These are phyloP conservation scores for Escovopsis sp. DNA, from an alignment of 2,329 filamentous ascomycete genomes.

Conservation along the genomic window DNA sequence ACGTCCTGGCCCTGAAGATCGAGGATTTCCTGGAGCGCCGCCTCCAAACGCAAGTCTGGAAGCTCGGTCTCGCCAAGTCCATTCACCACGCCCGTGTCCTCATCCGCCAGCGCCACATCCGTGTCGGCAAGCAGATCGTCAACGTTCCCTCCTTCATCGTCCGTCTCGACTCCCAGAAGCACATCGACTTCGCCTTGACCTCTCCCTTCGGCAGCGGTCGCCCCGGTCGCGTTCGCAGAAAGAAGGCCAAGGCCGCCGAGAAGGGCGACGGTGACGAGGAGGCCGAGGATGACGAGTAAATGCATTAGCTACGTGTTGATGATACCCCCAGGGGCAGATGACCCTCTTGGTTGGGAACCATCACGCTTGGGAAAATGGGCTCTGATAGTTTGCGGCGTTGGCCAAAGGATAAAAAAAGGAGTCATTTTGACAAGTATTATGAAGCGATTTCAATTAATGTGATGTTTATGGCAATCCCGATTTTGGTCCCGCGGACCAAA, in stretches of 20 bases:
- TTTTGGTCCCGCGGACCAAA: too few relatives aligned
- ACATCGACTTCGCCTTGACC: constrained; percentile 97
- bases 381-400: constrained; percentile 38
- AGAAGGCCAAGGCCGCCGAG: constrained; percentile 97
- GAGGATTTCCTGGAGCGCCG: constrained; percentile 99
- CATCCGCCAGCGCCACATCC: constrained; percentile 99
- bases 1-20: constrained; percentile 97
- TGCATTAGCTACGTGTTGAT: constrained; percentile 18
- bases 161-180: constrained; percentile 99
- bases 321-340: constrained; percentile 14
- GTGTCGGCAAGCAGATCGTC: constrained; percentile 99
- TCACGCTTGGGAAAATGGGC: constrained; percentile 23
- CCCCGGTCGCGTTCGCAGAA: constrained; percentile 94
- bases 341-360: constrained; percentile 16
- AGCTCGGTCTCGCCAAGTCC: constrained; percentile 99
- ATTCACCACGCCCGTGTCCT: constrained; percentile 99
- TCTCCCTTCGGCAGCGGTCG: constrained; percentile 97
- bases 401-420: constrained; percentile 32
- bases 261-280: constrained; percentile 66
- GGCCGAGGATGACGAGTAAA: constrained; percentile 72
- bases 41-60: constrained; percentile 99
- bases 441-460: constrained; percentile 3
- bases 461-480: neutral
- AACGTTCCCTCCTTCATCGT: constrained; percentile 99
- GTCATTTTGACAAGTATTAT: constrained; percentile 22